phyloP scores from a whole-genome alignment of 164 flowering plant species.

The Magnolia officinalis region DNA sequence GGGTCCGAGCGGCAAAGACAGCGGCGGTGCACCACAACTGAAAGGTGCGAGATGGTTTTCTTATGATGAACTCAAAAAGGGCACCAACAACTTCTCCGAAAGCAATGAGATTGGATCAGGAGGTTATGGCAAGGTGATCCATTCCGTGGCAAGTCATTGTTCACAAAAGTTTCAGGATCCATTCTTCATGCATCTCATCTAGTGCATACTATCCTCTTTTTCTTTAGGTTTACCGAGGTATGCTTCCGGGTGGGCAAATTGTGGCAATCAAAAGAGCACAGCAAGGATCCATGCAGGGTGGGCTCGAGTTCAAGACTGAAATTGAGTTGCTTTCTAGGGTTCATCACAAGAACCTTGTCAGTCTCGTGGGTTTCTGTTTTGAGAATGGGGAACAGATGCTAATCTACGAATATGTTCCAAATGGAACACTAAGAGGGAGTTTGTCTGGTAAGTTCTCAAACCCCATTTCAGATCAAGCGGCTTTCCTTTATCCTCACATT shows the following conservation, averaged over 20 bases:
- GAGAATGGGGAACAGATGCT: conserved; percentile 79
- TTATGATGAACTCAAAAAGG: conserved; percentile 55
- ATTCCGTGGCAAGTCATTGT: neutral
- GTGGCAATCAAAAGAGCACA: conserved; percentile 73
- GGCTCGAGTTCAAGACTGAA: conserved; percentile 65
- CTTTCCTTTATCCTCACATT: neutral
- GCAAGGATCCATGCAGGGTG: conserved; percentile 71
- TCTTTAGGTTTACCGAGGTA: conserved; percentile 56
- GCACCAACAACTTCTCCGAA: conserved; percentile 59
- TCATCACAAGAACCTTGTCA: conserved; percentile 74
- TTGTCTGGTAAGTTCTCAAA: conserved; percentile 43
- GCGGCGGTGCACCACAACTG: conserved; percentile 45
- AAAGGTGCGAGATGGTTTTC: conserved; percentile 62
- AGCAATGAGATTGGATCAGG: conserved; percentile 58
- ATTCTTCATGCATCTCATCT: neutral
- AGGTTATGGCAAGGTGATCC: conserved; percentile 57
- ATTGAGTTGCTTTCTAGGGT: conserved; percentile 72
- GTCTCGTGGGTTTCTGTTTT: conserved; percentile 64
- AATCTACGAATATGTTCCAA: conserved; percentile 59
- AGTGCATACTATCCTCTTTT: neutral
- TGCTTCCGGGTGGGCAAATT: conserved; percentile 43
- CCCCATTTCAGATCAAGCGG: neutral
- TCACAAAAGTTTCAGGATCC: neutral
- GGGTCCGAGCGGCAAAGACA: conserved; percentile 26
- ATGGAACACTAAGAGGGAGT: conserved; percentile 58